These are phyloP conservation scores for Schrenkiella parvula DNA, from an alignment of 345 rosid genomes.

Conservation along the genomic window DNA sequence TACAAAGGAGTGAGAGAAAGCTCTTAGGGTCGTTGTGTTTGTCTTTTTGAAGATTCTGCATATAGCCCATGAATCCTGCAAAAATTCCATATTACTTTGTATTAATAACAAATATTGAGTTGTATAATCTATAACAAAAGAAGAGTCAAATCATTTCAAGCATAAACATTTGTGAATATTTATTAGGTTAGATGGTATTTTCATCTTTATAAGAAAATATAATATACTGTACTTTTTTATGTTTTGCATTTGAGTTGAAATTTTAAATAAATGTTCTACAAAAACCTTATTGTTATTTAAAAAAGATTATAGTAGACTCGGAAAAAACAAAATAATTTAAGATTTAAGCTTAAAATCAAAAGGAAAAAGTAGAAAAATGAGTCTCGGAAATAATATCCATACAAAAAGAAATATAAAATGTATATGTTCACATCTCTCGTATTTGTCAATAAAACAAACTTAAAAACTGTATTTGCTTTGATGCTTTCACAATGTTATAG, in stretches of 20 bases:
- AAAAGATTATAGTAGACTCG: background rate
- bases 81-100: background rate
- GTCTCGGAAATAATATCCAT: too few species aligned
- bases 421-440: background rate
- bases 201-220: background rate
- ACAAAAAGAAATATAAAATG: too few species aligned
- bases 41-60: constrained; percentile 92
- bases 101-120: background rate
- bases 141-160: background rate
- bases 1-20: constrained; percentile 71
- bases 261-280: background rate
- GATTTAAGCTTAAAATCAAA: background rate
- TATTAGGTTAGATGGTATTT: background rate
- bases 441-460: background rate
- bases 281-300: background rate
- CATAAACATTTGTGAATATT: background rate
- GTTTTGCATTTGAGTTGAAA: background rate
- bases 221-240: background rate
- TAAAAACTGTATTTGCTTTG: background rate
- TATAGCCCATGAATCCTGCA: constrained; percentile 92
- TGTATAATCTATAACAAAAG: background rate
- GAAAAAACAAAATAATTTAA: background rate
- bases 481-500: background rate
- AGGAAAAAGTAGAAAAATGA: background rate
- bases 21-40: constrained; percentile 63